These are phyloP conservation scores for Saraca asoca DNA, from an alignment of 331 rosid species.

Conservation along the genomic window DNA sequence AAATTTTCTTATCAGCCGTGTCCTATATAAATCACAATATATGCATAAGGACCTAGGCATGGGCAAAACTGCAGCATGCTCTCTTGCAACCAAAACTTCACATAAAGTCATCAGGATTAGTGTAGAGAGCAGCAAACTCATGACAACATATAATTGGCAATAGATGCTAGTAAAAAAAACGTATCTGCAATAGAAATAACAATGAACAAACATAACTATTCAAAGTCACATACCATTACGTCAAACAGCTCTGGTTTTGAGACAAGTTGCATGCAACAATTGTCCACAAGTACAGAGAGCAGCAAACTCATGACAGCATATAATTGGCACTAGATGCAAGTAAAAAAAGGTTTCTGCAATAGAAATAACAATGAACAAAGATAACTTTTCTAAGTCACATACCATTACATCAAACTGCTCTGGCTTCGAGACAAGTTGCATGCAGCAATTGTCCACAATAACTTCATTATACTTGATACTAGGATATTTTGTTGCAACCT, in stretches of 20 bases:
- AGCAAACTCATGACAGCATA: too few species aligned
- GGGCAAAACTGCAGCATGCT: not conserved
- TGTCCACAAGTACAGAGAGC: constrained; percentile 55
- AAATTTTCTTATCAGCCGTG: not conserved
- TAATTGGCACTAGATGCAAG: not conserved
- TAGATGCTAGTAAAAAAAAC: not conserved
- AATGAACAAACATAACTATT: not conserved
- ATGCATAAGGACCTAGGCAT: not conserved
- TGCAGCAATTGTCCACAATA: constrained; percentile 79
- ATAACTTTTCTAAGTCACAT: constrained; percentile 17
- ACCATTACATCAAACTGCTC: constrained; percentile 89
- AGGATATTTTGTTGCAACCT: constrained; percentile 73
- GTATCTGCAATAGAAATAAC: not conserved
- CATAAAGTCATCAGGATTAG: not conserved
- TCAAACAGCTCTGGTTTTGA: constrained; percentile 83
- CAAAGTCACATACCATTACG: constrained; percentile 62
- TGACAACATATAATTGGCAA: not conserved
- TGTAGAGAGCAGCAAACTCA: not conserved
- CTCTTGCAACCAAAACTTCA: not conserved
- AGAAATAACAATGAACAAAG: too few species aligned
- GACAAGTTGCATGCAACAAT: constrained; percentile 86
- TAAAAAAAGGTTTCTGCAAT: not conserved
- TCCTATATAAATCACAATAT: not conserved
- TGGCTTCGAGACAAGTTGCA: constrained; percentile 85
- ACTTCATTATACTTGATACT: constrained; percentile 71